Evolutionary conservation across 768 basidiomycete species (phyloP).

Genomic region (Daedaleopsis nitida): DNA sequence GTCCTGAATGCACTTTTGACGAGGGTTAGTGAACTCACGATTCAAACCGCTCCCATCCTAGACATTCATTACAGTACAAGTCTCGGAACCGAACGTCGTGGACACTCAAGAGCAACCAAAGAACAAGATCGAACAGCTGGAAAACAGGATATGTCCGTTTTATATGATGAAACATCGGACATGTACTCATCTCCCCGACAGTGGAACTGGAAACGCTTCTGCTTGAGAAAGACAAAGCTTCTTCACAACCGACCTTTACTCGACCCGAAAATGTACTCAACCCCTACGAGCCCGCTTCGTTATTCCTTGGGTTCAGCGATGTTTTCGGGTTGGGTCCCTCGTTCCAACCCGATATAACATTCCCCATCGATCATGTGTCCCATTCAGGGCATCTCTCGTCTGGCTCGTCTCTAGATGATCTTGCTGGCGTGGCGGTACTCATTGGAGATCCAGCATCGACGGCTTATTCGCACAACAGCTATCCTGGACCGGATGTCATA

Average conservation of each 20-base stretch:
- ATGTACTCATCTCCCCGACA: conserved; percentile 27
- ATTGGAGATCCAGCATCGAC: background rate
- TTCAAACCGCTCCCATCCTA: background rate
- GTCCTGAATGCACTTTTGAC: conserved; percentile 77
- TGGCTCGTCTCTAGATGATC: conserved; percentile 11
- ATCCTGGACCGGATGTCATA: conserved; percentile 21
- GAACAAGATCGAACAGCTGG: conserved; percentile 62
- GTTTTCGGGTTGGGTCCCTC: too few species aligned
- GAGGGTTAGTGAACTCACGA: conserved; percentile 49
- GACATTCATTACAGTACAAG: conserved; percentile 29
- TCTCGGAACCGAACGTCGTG: conserved; percentile 38
- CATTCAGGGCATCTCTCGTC: background rate
- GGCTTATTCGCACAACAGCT: background rate
- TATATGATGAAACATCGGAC: conserved; percentile 1
- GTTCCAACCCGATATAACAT: background rate
- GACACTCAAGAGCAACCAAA: conserved; percentile 52
- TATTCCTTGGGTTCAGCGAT: background rate
- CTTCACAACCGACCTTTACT: background rate
- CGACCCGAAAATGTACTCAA: background rate
- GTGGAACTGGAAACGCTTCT: conserved; percentile 72
- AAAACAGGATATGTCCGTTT: conserved; percentile 68
- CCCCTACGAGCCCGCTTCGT: background rate
- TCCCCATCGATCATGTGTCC: background rate
- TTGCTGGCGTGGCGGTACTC: conserved; percentile 14
- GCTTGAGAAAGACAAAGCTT: conserved; percentile 44